Evolutionary conservation across 2,329 filamentous ascomycete species (phyloP).

Genomic region (Colletotrichum sp.): DNA sequence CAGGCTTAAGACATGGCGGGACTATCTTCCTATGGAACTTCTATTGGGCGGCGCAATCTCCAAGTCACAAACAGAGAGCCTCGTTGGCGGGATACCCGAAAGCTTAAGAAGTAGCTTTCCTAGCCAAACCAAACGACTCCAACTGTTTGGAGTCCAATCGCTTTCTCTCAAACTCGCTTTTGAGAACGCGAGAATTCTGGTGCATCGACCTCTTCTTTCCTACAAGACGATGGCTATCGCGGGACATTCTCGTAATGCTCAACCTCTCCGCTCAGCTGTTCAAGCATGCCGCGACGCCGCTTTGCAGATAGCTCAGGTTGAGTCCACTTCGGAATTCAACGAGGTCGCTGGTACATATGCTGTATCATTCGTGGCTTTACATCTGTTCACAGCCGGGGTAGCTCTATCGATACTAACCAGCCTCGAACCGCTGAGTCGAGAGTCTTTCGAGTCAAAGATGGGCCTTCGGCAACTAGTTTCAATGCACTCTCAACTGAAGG

Average conservation of each 20-base stretch:
- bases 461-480: slow-evolving; percentile 27
- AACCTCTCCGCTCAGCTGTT: not conserved
- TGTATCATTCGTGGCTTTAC: slow-evolving; percentile 26
- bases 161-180: slow-evolving; percentile 36
- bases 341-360: slow-evolving; percentile 28
- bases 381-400: slow-evolving; percentile 29
- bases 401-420: slow-evolving; percentile 27
- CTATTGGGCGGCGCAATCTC: not conserved
- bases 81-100: not conserved
- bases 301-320: slow-evolving; percentile 24
- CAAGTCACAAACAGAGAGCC: not conserved
- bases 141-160: slow-evolving; percentile 33
- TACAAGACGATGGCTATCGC: slow-evolving; percentile 14
- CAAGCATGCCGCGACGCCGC: slow-evolving; percentile 26
- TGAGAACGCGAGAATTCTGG: slow-evolving; percentile 36
- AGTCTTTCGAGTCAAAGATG: slow-evolving; percentile 24
- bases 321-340: slow-evolving; percentile 6
- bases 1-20: not conserved
- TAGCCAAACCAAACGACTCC: not conserved
- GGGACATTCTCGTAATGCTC: not conserved
- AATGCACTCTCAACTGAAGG: slow-evolving; percentile 24
- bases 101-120: not conserved
- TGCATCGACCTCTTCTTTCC: slow-evolving; percentile 30
- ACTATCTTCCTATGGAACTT: not conserved
- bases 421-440: slow-evolving; percentile 23